These are phyloP conservation scores for Pseudomassariella vexata DNA, from an alignment of 2,329 filamentous ascomycete genomes.

Conservation along the genomic window DNA sequence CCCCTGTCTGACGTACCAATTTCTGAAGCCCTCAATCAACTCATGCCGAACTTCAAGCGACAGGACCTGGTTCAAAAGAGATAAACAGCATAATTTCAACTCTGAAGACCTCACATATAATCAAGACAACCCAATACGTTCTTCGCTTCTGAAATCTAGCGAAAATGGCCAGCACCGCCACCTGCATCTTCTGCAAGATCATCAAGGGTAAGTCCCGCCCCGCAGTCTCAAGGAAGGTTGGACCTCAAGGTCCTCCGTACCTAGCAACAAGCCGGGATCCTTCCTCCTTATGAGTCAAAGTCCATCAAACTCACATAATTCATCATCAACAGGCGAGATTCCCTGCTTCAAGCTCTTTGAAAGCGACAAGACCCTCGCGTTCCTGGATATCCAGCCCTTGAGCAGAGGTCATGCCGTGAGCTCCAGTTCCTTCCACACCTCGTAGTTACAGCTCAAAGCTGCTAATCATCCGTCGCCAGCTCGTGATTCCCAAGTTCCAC, in stretches of 20 bases:
- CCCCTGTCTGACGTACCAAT: too few species aligned
- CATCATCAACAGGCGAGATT: slow-evolving; percentile 67
- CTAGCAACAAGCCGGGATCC: slow-evolving; percentile 2
- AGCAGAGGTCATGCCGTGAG: slow-evolving; percentile 83
- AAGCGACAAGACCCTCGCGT: slow-evolving; percentile 86
- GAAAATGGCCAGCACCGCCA: slow-evolving; percentile 29
- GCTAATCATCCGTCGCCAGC: too few species aligned
- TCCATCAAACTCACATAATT: slow-evolving; percentile 9
- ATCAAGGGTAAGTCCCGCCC: slow-evolving; percentile 64
- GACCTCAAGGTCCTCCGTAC: slow-evolving; percentile 6
- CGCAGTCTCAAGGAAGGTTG: background rate
- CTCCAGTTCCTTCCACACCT: too few species aligned
- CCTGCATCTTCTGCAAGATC: slow-evolving; percentile 97
- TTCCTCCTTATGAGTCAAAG: slow-evolving; percentile 8
- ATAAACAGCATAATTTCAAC: too few species aligned
- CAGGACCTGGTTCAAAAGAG: too few species aligned
- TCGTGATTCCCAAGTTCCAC: slow-evolving; percentile 94
- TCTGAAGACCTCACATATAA: too few species aligned
- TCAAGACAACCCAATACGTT: too few species aligned
- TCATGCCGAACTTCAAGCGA: too few species aligned
- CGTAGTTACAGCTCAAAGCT: too few species aligned
- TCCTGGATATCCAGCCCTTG: slow-evolving; percentile 91
- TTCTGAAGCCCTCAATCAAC: too few species aligned
- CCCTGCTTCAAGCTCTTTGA: slow-evolving; percentile 96
- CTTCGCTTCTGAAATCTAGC: too few species aligned